Conservation (phyloP, 345 rosid genomes). For the Abelmoschus esculentus region DNA sequence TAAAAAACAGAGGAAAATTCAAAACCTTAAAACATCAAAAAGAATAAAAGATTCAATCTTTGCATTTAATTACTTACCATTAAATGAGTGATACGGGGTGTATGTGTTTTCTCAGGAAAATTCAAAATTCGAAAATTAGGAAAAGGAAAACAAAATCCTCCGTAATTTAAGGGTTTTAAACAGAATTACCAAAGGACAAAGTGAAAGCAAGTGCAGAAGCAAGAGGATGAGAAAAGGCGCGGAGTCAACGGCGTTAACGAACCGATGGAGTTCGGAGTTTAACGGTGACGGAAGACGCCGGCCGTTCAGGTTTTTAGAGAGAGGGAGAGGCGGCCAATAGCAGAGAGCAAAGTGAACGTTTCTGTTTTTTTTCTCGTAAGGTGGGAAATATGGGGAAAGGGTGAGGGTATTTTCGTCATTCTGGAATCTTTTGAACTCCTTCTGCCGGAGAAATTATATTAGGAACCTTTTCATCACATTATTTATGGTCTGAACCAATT, state of each 20-base stretch:
- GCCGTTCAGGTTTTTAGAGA: neutral
- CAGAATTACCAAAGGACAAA: neutral
- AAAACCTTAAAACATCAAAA: neutral
- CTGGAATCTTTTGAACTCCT: neutral
- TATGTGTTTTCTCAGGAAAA: neutral
- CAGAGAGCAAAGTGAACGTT: neutral
- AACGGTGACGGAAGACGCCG: conserved; percentile 13
- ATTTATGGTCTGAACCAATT: too few relatives aligned
- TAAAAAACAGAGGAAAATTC: neutral
- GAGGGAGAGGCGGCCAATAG: neutral
- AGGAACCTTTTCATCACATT: too few relatives aligned
- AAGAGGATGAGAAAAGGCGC: neutral
- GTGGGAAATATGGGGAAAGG: conserved; percentile 7
- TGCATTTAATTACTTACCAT: conserved; percentile 36
- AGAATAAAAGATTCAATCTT: neutral
- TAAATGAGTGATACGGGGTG: conserved; percentile 16
- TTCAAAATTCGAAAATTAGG: conserved; percentile 21
- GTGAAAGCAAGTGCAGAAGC: neutral
- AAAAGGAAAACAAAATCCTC: conserved; percentile 11
- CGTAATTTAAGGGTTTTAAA: conserved; percentile 14
- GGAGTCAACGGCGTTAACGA: conserved; percentile 29
- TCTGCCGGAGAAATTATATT: too few relatives aligned
- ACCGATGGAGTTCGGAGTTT: neutral
- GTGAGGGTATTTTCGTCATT: conserved; percentile 28
- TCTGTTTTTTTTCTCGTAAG: neutral